Conservation (phyloP, 2,329 filamentous ascomycete species). For the Myriosclerotinia curreyana region DNA sequence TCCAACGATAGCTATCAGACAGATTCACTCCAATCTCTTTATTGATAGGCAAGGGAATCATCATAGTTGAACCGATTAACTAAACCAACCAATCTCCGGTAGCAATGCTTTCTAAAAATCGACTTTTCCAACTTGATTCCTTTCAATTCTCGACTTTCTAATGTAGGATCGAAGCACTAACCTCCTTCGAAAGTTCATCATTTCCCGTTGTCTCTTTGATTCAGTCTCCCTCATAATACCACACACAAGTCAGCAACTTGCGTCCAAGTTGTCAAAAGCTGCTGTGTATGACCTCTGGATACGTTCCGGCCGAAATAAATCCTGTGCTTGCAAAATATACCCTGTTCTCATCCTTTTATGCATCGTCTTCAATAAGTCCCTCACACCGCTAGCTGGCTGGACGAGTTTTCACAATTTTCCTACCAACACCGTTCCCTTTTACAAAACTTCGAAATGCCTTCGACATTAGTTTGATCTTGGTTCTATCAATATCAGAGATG, state of each 20-base stretch:
- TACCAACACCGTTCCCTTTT: background rate
- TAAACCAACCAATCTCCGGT: background rate
- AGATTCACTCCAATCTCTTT: background rate
- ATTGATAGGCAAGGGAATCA: background rate
- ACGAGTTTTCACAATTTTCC: background rate
- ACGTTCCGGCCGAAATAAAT: background rate
- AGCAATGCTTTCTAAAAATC: background rate
- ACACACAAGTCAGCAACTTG: background rate
- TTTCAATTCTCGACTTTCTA: background rate
- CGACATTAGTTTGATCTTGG: background rate
- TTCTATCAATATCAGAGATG: background rate
- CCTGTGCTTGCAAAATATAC: background rate
- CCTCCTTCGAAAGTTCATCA: background rate
- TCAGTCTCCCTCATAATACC: background rate
- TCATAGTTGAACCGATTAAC: background rate
- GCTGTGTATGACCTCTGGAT: background rate
- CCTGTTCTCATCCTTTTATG: background rate
- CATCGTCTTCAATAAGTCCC: background rate
- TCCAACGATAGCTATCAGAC: background rate
- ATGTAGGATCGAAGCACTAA: background rate
- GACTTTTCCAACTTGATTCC: background rate
- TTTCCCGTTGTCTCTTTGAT: background rate
- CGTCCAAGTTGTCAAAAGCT: background rate
- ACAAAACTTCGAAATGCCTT: background rate
- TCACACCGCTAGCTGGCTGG: background rate